Conservation (phyloP, 768 basidiomycete species). For the Termitomyces sp. region DNA sequence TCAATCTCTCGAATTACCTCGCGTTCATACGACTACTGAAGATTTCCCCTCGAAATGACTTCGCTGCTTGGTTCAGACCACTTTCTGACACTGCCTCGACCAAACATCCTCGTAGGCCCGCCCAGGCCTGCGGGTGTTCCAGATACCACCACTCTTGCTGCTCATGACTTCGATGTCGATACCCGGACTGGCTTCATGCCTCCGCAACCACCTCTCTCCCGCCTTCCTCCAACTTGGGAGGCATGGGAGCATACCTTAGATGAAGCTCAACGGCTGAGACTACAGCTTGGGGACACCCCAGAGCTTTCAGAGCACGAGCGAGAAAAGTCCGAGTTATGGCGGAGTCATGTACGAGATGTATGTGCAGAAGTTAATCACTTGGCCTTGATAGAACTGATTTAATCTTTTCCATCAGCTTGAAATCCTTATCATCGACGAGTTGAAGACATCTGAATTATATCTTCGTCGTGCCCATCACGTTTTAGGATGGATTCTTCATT, state of each 20-base stretch:
- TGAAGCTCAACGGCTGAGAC: conserved; percentile 36
- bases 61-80: conserved; percentile 9
- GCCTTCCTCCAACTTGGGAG: conserved; percentile 60
- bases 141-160: conserved; percentile 31
- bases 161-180: conserved; percentile 90
- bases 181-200: conserved; percentile 91
- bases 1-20: not conserved
- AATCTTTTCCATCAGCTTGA: conserved; percentile 37
- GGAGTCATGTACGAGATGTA: conserved; percentile 45
- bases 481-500: conserved; percentile 71
- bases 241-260: conserved; percentile 67
- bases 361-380: conserved; percentile 11
- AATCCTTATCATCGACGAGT: conserved; percentile 38
- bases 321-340: conserved; percentile 46
- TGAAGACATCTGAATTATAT: conserved; percentile 46
- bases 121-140: conserved; percentile 10
- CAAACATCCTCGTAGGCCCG: conserved; percentile 11
- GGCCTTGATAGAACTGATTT: not conserved
- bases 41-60: conserved; percentile 3
- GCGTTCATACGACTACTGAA: not conserved
- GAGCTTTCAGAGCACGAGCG: conserved; percentile 34
- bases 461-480: conserved; percentile 77
- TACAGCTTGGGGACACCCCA: conserved; percentile 60
- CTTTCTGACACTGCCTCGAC: conserved; percentile 16
- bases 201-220: conserved; percentile 58